Evolutionary conservation across 2,329 filamentous ascomycete genomes (phyloP).

Genomic region (Fusarium coffeatum): DNA sequence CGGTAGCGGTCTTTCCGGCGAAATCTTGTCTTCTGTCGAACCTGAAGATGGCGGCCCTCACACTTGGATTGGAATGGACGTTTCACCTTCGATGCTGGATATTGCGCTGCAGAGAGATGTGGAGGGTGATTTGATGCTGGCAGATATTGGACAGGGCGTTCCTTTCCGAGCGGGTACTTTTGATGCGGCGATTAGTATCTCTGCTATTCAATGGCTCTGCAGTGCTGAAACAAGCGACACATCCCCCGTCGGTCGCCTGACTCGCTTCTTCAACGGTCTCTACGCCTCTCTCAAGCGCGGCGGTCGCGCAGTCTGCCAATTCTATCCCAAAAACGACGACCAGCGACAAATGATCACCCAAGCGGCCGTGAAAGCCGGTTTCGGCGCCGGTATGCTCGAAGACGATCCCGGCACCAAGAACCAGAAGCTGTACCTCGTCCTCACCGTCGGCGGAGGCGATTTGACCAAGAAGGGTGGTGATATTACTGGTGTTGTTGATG

Average conservation of each 20-base stretch:
- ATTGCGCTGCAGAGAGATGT: conserved; percentile 91
- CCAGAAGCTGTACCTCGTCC: conserved; percentile 92
- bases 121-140: conserved; percentile 92
- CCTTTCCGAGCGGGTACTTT: conserved; percentile 93
- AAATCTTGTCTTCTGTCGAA: conserved; percentile 83
- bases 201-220: conserved; percentile 97
- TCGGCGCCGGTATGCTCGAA: conserved; percentile 93
- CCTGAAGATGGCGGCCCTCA: conserved; percentile 84
- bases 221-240: conserved; percentile 93
- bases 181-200: conserved; percentile 94
- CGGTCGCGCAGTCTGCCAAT: conserved; percentile 93
- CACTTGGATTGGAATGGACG: conserved; percentile 97
- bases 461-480: conserved; percentile 71
- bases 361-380: conserved; percentile 92
- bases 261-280: conserved; percentile 90
- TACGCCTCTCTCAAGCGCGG: conserved; percentile 87
- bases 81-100: conserved; percentile 96
- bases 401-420: conserved; percentile 98
- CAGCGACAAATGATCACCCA: conserved; percentile 92
- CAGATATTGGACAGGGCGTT: conserved; percentile 94
- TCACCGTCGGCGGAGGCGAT: conserved; percentile 80
- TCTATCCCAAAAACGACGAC: conserved; percentile 95
- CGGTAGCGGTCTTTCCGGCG: conserved; percentile 91
- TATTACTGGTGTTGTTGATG: conserved; percentile 89
- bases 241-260: conserved; percentile 79